Base-by-base conservation (phyloP, 2,329 filamentous ascomycete genomes). In the Xylaria sp. region DNA sequence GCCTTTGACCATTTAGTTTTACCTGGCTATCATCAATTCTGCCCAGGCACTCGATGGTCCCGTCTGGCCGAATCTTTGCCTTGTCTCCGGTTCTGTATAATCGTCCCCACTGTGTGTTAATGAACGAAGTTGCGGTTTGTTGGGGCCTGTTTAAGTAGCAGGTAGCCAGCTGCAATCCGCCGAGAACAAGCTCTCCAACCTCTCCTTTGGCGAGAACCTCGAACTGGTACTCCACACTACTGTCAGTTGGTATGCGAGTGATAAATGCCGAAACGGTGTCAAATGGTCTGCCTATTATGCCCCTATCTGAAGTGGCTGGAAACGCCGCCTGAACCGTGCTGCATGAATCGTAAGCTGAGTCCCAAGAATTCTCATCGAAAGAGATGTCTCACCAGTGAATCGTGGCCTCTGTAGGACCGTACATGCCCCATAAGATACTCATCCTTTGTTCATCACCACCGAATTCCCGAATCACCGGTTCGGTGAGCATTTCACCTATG, bases 401-500 rank as follows among this genome's bases (percentile, higher is more conserved):
- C 0, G 94, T 90, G 8, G 93, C 93, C 81, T 98, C 94, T 0
- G 94, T 98, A 1, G 94, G 94, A 0, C 94, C 94, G 77, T 98
- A 98, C 94, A 97, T 97, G 41, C 91, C 94, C 87, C 93, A 94
- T 0, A 98, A 84, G 52, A 97, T 90, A 73, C 92, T 90, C 1
- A 83, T 78, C 8, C 80, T 81, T 0, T 76, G 77, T 0, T 79
- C 76, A 10, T 83, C 82, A 2, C 88, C 88, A 6, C 93, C 94
- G 83, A 96, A 98, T 76, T 97, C 93, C 44, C 88, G 82, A 25
- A 97, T 85, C 1, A 98, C 91, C 9, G 89, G 87, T 51, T 86
- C 84, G 3, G 92, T 97, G 44, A 98, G 86, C 94, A 97, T 97
- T 80, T 98, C 94, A 6, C 94, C 94, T 73, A 97, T 97, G 0